phyloP scores from a whole-genome alignment of 2,329 filamentous ascomycete genomes.

The Diaporthe sp. region DNA sequence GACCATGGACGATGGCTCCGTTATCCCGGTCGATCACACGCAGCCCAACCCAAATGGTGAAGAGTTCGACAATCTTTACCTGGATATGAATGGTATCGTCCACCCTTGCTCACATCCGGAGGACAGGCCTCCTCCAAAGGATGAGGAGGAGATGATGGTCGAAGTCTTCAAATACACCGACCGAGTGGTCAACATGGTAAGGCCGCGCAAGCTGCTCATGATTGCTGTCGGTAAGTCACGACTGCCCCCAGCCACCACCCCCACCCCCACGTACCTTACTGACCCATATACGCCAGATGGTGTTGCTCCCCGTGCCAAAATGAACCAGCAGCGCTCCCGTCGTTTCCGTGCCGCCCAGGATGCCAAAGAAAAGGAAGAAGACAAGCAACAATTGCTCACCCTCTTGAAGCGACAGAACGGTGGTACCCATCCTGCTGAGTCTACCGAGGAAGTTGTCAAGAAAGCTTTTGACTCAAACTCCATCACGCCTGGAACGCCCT shows the following conservation, averaged over 20 bases:
- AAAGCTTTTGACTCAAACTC: constrained; percentile 92
- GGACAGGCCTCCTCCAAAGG: constrained; percentile 88
- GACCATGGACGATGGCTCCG: constrained; percentile 83
- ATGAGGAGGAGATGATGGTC: constrained; percentile 99
- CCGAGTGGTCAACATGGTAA: constrained; percentile 97
- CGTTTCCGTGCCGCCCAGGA: constrained; percentile 96
- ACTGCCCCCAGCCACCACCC: background rate
- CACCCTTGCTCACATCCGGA: constrained; percentile 99
- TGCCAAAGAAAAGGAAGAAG: constrained; percentile 91
- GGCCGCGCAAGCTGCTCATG: constrained; percentile 94
- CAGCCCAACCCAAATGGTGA: constrained; percentile 95
- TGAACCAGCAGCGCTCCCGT: constrained; percentile 98
- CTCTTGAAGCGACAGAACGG: constrained; percentile 85
- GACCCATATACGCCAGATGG: constrained; percentile 73
- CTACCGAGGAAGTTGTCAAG: constrained; percentile 75
- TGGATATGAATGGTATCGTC: constrained; percentile 99
- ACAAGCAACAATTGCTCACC: constrained; percentile 90
- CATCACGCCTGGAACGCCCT: constrained; percentile 96
- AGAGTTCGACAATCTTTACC: constrained; percentile 97
- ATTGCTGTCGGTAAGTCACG: constrained; percentile 88
- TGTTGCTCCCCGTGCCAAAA: constrained; percentile 97
- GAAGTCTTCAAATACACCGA: constrained; percentile 99
- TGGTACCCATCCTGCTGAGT: constrained; percentile 73
- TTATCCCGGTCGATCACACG: constrained; percentile 87
- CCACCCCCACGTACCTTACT: constrained; percentile 44